phyloP scores from a whole-genome alignment of 306 rosid species.

The Arachis stenosperma region DNA sequence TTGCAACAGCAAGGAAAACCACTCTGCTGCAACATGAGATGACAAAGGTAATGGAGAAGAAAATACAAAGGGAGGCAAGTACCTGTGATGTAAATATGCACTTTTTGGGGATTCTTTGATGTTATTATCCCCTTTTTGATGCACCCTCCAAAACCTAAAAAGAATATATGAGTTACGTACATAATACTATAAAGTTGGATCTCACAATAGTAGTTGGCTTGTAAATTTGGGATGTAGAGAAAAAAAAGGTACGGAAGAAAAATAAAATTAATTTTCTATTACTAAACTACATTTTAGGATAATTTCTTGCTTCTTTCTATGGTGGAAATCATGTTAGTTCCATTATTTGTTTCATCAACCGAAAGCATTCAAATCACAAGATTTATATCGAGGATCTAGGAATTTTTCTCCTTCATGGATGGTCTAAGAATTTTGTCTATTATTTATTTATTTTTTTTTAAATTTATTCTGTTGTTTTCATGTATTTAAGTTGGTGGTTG shows the following conservation, averaged over 20 bases:
- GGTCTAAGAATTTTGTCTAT: no score
- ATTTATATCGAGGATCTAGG: no score
- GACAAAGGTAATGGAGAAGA: conserved; percentile 35
- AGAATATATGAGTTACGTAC: conserved; percentile 1
- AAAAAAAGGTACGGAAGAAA: conserved; percentile 11
- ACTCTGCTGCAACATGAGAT: conserved; percentile 94
- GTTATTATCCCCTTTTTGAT: conserved; percentile 11
- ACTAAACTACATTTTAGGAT: not conserved
- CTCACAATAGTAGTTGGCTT: not conserved
- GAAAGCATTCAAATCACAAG: no score
- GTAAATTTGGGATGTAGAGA: conserved; percentile 29
- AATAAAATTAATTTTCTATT: conserved; percentile 27
- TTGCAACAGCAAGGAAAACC: conserved; percentile 62
- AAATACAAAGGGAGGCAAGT: conserved; percentile 44
- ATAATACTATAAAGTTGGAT: conserved; percentile 23
- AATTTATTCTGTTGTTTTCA: not conserved
- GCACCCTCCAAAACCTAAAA: conserved; percentile 17
- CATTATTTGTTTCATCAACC: no score
- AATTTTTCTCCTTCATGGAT: no score
- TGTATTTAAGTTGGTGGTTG: not conserved
- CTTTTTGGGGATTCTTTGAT: conserved; percentile 39
- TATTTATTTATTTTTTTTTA: no score
- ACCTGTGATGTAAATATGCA: conserved; percentile 56
- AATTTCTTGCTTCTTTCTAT: no score
- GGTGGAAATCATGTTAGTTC: no score